A percentile compares a stretch with the other conserved stretches of the same genome.
These are phyloP conservation scores for Myxozyma lipomycoides DNA, from an alignment of 805 yeast genomes.

Conservation along the genomic window DNA sequence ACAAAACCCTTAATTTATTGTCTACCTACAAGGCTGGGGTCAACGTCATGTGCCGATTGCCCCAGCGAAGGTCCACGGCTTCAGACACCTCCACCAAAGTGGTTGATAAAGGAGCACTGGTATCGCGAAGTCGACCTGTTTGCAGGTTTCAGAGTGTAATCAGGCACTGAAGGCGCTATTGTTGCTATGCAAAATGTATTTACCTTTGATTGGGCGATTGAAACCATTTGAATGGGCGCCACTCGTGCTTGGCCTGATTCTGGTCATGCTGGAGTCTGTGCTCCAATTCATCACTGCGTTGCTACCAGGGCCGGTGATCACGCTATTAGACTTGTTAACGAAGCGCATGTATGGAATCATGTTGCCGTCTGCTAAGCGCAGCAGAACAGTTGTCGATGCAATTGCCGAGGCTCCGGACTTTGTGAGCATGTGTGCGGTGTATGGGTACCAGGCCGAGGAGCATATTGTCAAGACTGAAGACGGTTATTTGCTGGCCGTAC, in stretches of 20 bases:
- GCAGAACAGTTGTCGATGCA: constrained; percentile 32
- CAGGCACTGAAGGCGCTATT: no score
- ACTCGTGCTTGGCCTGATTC: constrained; percentile 34
- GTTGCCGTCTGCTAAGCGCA: constrained; percentile 3
- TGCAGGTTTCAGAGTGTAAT: no score
- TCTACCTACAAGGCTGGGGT: no score
- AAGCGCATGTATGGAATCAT: constrained; percentile 13
- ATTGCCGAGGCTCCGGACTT: constrained; percentile 51
- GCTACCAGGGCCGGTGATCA: constrained; percentile 33
- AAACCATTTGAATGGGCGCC: constrained; percentile 37
- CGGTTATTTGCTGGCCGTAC: constrained; percentile 23
- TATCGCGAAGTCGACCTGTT: no score
- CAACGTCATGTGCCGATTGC: no score
- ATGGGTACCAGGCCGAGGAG: constrained; percentile 69
- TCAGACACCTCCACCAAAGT: no score
- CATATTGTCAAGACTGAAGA: constrained; percentile 47
- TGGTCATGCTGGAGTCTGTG: constrained; percentile 34
- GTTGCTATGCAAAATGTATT: no score
- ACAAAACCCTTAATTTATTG: no score
- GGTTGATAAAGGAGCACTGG: no score
- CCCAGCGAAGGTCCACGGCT: no score
- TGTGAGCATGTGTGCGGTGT: constrained; percentile 60
- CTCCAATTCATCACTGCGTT: constrained; percentile 33
- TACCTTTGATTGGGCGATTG: constrained; percentile 37
- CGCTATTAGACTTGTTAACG: constrained; percentile 28